Evolutionary conservation across 192 early-diverging fungal species (phyloP), one percentile per base, ranked within the genome.

Genomic region (Coemansia sp.): DNA sequence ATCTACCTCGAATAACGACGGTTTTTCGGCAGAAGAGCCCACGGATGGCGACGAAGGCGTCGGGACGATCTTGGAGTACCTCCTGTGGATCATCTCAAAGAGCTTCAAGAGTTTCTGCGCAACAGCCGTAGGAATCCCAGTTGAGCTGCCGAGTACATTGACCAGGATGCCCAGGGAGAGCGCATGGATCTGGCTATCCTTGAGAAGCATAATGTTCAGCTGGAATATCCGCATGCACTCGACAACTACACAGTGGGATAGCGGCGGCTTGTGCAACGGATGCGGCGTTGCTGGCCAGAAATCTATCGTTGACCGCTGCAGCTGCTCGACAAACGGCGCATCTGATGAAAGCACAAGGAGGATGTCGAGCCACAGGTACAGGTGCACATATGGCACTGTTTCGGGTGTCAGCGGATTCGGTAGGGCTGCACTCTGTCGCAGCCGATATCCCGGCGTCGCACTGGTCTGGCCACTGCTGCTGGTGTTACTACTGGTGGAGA

Each of bases 51-150:
- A 55, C 18, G 59, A 46, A 13, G 56, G 16, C 27, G 68, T 36
- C 1, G 29, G 39, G 32, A 42, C 42, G 19, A 80, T 64, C 55
- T 67, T 69, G 6, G 60, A 28, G 55, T 71, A 64, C 11, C 77
- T 39, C 51, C 48, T 60, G 34, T 61, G 46, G 20, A 80, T 80
- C 72, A 74, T 74, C 16, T 80, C 77, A 32, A 75, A 71, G 22
- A 75, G 60, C 58, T 71, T 71, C 4, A 81, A 55, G 18, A 81
- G 78, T 22, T 68, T 71, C 48, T 81, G 78, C 18, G 72, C 48
- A 16, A 75, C 61, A 10, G 71, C 62, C 8, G 78, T 58, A 0
- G 65, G 51, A 11, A 72, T 60, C 13, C 36, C 51, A 2, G 62
- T 62, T 1, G 72, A 55, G 18, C 52, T 51, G 65, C 70, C 64